Conservation (phyloP, 2,329 filamentous ascomycete species). For the Botrytis aclada region DNA sequence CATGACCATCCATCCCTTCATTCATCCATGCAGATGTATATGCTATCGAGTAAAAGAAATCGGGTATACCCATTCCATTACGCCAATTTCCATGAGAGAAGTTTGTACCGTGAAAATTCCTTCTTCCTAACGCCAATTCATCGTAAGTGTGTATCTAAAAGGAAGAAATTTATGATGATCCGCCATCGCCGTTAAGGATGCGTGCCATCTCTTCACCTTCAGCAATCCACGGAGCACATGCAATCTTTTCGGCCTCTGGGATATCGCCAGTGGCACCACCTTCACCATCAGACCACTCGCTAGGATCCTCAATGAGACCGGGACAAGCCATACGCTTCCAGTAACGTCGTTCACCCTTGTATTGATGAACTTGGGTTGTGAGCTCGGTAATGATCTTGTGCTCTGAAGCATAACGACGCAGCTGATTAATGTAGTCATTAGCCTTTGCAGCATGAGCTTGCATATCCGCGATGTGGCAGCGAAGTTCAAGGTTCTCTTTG, state of each 20-base stretch:
- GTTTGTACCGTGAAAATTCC: not conserved
- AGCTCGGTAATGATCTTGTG: constrained; percentile 53
- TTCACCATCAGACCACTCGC: constrained; percentile 59
- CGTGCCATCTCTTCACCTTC: constrained; percentile 13
- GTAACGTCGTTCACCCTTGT: constrained; percentile 58
- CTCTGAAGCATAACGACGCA: constrained; percentile 56
- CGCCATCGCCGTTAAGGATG: not conserved
- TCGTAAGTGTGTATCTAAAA: not conserved
- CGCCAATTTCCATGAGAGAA: constrained; percentile 8
- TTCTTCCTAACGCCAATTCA: not conserved
- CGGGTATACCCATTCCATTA: constrained; percentile 13
- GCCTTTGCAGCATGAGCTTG: constrained; percentile 57
- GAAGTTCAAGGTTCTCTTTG: constrained; percentile 59
- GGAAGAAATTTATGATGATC: not conserved
- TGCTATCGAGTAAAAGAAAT: constrained; percentile 13
- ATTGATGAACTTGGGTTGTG: constrained; percentile 50
- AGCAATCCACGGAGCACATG: not conserved
- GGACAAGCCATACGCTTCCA: constrained; percentile 67
- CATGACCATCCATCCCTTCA: not conserved
- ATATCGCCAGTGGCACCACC: constrained; percentile 56
- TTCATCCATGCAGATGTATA: not conserved
- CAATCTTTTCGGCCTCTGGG: constrained; percentile 28
- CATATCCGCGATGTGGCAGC: constrained; percentile 66
- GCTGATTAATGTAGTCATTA: constrained; percentile 56
- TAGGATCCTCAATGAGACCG: constrained; percentile 54